Conservation (phyloP, 768 basidiomycete genomes). For the Rhizopogon sp. region DNA sequence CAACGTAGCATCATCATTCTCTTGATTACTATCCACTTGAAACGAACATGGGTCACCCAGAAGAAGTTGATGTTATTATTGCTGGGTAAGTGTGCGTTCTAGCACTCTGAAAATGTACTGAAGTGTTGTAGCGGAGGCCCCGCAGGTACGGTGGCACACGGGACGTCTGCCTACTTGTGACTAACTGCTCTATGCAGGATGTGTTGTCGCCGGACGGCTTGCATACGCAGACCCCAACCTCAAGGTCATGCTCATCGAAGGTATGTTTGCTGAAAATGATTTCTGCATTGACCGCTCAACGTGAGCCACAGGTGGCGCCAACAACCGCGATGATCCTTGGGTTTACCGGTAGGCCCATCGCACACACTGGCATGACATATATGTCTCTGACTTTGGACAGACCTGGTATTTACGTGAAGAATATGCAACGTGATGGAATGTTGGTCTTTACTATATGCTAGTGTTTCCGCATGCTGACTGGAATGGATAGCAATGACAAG, state of each 20-base stretch:
- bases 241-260: slow-evolving; percentile 75
- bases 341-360: slow-evolving; percentile 46
- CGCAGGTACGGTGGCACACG: slow-evolving; percentile 34
- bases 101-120: slow-evolving; percentile 1
- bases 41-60: slow-evolving; percentile 43
- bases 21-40: not conserved
- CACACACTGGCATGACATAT: not conserved
- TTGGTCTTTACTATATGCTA: slow-evolving; percentile 26
- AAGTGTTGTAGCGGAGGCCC: slow-evolving; percentile 46
- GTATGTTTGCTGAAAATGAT: slow-evolving; percentile 22
- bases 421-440: slow-evolving; percentile 70
- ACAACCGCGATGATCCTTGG: slow-evolving; percentile 73
- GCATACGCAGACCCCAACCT: slow-evolving; percentile 68
- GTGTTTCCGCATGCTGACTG: not conserved
- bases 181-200: slow-evolving; percentile 31
- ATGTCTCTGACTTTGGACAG: slow-evolving; percentile 20
- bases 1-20: not conserved
- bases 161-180: not conserved
- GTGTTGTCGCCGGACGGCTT: slow-evolving; percentile 63
- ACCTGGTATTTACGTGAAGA: slow-evolving; percentile 64
- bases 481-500: slow-evolving; percentile 57
- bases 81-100: slow-evolving; percentile 36
- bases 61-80: slow-evolving; percentile 71
- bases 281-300: not conserved
- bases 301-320: slow-evolving; percentile 47